Conservation (phyloP, 2,329 filamentous ascomycete genomes). For the Fusarium sp. region DNA sequence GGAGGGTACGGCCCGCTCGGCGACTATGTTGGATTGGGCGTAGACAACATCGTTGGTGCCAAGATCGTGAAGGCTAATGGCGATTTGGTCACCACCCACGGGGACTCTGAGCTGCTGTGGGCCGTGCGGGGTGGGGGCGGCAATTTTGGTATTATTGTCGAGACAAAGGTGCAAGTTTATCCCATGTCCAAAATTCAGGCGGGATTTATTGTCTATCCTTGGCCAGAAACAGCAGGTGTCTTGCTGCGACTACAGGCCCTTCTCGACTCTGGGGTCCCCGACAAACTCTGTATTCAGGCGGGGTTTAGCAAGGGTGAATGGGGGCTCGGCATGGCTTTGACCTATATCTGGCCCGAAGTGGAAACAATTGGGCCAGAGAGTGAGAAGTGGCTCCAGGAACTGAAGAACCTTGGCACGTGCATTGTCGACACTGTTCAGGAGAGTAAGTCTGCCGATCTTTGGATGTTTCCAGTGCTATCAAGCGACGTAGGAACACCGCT, state of each 20-base stretch:
- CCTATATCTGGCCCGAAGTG: slow-evolving; percentile 12
- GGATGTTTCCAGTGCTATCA: background rate
- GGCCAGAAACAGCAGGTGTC: slow-evolving; percentile 4
- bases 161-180: slow-evolving; percentile 34
- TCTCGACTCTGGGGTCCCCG: slow-evolving; percentile 5
- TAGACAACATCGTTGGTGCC: slow-evolving; percentile 36
- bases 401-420: slow-evolving; percentile 5
- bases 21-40: slow-evolving; percentile 33
- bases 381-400: slow-evolving; percentile 8
- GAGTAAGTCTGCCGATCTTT: background rate
- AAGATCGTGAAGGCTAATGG: slow-evolving; percentile 30
- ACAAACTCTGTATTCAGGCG: slow-evolving; percentile 4
- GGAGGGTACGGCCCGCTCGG: slow-evolving; percentile 36
- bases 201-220: slow-evolving; percentile 10
- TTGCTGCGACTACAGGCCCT: slow-evolving; percentile 8
- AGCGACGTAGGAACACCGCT: background rate
- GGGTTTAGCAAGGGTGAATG: slow-evolving; percentile 12
- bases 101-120: slow-evolving; percentile 34
- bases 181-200: slow-evolving; percentile 15
- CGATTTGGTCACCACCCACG: slow-evolving; percentile 17
- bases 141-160: slow-evolving; percentile 34
- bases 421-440: slow-evolving; percentile 3
- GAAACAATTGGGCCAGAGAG: slow-evolving; percentile 4
- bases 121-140: slow-evolving; percentile 38
- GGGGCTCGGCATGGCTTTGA: slow-evolving; percentile 13